Evolutionary conservation across 1,139 yeast species (phyloP).

Genomic region (Yamadazyma conglobata): DNA sequence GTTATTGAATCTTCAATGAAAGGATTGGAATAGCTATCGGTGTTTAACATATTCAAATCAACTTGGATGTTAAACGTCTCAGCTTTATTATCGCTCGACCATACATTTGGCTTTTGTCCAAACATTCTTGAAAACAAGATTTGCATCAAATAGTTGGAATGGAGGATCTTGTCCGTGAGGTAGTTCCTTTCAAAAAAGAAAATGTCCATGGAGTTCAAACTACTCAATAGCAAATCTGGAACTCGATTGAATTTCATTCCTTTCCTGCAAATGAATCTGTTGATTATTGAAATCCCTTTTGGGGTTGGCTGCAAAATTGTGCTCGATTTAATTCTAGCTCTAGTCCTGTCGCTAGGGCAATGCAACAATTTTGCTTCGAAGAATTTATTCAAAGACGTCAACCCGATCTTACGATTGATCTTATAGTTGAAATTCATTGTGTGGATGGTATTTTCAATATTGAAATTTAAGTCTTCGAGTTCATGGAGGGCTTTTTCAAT

Average conservation of each 20-base stretch:
- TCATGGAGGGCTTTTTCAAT: constrained; percentile 47
- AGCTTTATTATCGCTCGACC: constrained; percentile 51
- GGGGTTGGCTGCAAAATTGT: constrained; percentile 73
- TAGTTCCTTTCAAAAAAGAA: constrained; percentile 66
- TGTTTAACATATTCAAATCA: constrained; percentile 7
- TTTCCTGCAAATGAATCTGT: constrained; percentile 52
- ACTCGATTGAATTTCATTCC: constrained; percentile 43
- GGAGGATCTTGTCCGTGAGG: constrained; percentile 56
- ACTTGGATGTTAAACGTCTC: constrained; percentile 15
- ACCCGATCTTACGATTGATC: constrained; percentile 52
- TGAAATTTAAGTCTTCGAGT: constrained; percentile 49
- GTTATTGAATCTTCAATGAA: background rate
- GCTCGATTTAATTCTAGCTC: constrained; percentile 37
- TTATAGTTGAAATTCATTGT: constrained; percentile 59
- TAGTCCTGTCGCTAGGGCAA: constrained; percentile 71
- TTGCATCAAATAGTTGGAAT: constrained; percentile 63
- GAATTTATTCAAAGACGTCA: constrained; percentile 49
- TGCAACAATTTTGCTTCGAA: constrained; percentile 69
- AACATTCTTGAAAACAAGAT: constrained; percentile 61
- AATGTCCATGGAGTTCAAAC: constrained; percentile 69
- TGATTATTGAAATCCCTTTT: constrained; percentile 75
- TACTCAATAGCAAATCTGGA: constrained; percentile 44
- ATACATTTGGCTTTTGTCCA: constrained; percentile 68
- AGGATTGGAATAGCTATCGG: constrained; percentile 1
- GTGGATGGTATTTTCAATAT: constrained; percentile 47